Evolutionary conservation across 495 filamentous ascomycete genomes (phyloP).

Genomic region (Darksidea phi): DNA sequence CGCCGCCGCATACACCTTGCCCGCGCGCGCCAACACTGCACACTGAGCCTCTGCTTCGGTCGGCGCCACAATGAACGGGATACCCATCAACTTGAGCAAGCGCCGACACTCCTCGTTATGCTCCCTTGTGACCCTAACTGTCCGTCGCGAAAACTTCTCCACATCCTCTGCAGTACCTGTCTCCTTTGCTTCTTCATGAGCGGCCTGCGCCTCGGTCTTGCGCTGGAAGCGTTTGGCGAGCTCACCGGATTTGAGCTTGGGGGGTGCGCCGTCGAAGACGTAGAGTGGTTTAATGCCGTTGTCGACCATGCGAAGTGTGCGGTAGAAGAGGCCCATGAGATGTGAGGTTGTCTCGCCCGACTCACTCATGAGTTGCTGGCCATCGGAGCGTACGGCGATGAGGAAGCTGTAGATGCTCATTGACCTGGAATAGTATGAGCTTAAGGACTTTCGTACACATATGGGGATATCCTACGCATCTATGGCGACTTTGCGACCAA

Average conservation of each 20-base stretch:
- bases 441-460: not conserved
- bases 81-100: slow-evolving; percentile 88
- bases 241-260: slow-evolving; percentile 95
- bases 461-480: slow-evolving; percentile 70
- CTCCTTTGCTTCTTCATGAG: slow-evolving; percentile 92
- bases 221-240: slow-evolving; percentile 89
- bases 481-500: slow-evolving; percentile 95
- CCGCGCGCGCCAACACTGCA: slow-evolving; percentile 82
- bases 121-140: slow-evolving; percentile 91
- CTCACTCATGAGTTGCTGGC: slow-evolving; percentile 92
- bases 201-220: slow-evolving; percentile 83
- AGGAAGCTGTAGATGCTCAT: slow-evolving; percentile 99
- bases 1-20: slow-evolving; percentile 94
- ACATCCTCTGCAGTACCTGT: slow-evolving; percentile 95
- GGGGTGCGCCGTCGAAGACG: slow-evolving; percentile 95
- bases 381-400: slow-evolving; percentile 92
- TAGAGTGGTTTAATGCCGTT: slow-evolving; percentile 98
- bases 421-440: slow-evolving; percentile 56
- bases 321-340: slow-evolving; percentile 99
- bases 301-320: slow-evolving; percentile 94
- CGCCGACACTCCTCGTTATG: slow-evolving; percentile 93
- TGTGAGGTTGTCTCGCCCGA: slow-evolving; percentile 95
- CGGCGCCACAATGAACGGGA: slow-evolving; percentile 91
- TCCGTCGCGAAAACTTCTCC: slow-evolving; percentile 94
- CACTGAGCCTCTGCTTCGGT: slow-evolving; percentile 98